Conservation (phyloP, 2,329 filamentous ascomycete species). For the Teratosphaeria destructans region DNA sequence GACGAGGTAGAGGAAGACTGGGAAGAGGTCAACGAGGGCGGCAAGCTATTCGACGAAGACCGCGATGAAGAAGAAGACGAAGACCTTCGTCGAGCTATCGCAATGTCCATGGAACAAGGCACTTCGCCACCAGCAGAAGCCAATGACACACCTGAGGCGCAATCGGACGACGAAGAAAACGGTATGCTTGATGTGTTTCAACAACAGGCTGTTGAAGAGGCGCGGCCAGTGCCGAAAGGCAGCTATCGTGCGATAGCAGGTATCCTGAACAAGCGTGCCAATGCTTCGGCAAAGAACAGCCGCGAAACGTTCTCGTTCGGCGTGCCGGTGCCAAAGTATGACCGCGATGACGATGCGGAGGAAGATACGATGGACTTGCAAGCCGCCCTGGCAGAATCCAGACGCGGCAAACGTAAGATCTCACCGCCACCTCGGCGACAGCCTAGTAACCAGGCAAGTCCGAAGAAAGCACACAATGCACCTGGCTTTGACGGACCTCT, state of each 20-base stretch:
- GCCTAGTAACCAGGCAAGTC: constrained; percentile 14
- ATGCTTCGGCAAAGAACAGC: constrained; percentile 43
- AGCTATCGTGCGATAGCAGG: constrained; percentile 55
- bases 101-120: constrained; percentile 64
- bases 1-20: constrained; percentile 19
- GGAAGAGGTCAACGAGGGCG: constrained; percentile 31
- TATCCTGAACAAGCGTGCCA: constrained; percentile 64
- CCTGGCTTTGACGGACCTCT: constrained; percentile 62
- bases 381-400: constrained; percentile 62
- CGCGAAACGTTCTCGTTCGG: constrained; percentile 28
- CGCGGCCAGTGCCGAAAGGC: constrained; percentile 34
- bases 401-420: constrained; percentile 30
- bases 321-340: constrained; percentile 19
- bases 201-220: constrained; percentile 32
- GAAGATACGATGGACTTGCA: constrained; percentile 72
- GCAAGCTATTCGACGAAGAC: constrained; percentile 50
- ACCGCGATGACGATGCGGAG: constrained; percentile 44
- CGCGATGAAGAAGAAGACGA: constrained; percentile 52
- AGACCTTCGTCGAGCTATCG: constrained; percentile 72
- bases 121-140: constrained; percentile 35
- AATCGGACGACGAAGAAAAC: constrained; percentile 19
- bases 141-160: constrained; percentile 40
- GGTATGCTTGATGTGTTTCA: constrained; percentile 36
- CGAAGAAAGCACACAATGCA: constrained; percentile 40
- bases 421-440: constrained; percentile 7